Evolutionary conservation across 1,284 basidiomycete genomes (phyloP), one percentile per base, ranked within the genome.

Genomic region (Peniophora sp.): DNA sequence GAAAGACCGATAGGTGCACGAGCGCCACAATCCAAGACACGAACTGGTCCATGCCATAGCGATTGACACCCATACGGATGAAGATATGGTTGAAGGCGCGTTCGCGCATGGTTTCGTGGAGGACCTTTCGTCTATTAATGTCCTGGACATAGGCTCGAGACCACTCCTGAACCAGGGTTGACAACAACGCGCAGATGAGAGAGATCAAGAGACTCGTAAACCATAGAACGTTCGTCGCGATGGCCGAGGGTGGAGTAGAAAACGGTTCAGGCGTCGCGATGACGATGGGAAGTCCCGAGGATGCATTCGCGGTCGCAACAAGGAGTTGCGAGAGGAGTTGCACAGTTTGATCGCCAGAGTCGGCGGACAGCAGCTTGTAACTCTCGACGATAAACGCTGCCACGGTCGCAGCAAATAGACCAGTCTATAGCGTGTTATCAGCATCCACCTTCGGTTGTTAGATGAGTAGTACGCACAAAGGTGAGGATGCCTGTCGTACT

Each of bases 211-310:
- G 24, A 24, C 48, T 49, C 12, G 41, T 8, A 14, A 49, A 49
- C 48, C 48, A 49, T 5, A 49, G 32, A 18, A 48, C 34, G 46
- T 53, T 53, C 14, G 48, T 37, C 3, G 24, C 41, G 24, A 52
- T 37, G 18, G 36, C 48, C 6, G 41, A 34, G 15, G 45, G n/a
- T 23, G 46, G 36, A n/a, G 49, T 18, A 14, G n/a, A 23, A 24
- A 51, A 53, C 3, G 49, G 8, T 10, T 22, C 39, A n/a, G 39
- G 20, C 8, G 39, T 6, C 9, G 39, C 8, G 6, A 15, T 9
- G n/a, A 22, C n/a, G 8, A 22, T 22, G 15, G 15, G n/a, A 8
- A 8, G n/a, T 8, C 15, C 9, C 20, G 39, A 17, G 8, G 39
- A 41, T n/a, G n/a, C n/a, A 15, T n/a, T 22, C 9, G 39, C 39